These are phyloP conservation scores for Pelargonium nanum DNA, from an alignment of 345 rosid genomes.

Conservation along the genomic window DNA sequence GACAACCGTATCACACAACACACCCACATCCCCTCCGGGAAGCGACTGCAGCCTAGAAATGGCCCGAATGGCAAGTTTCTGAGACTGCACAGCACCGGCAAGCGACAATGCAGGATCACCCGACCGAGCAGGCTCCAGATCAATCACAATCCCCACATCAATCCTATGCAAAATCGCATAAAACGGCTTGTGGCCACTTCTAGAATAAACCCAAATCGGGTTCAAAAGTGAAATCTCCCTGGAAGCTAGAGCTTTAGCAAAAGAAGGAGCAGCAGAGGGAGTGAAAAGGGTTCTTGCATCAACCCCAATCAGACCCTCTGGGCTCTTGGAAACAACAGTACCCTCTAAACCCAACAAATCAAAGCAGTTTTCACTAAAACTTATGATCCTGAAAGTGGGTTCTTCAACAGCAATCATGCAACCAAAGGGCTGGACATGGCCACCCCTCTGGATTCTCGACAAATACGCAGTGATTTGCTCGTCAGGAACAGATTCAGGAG, in stretches of 20 bases:
- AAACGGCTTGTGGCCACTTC: conserved; percentile 47
- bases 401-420: conserved; percentile 65
- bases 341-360: conserved; percentile 33
- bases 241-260: conserved; percentile 54
- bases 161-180: conserved; percentile 72
- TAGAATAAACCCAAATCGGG: conserved; percentile 60
- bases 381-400: conserved; percentile 42
- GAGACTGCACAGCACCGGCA: conserved; percentile 78
- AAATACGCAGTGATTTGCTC: conserved; percentile 59
- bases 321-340: conserved; percentile 8
- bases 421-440: conserved; percentile 68
- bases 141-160: conserved; percentile 70
- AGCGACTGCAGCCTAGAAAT: conserved; percentile 81
- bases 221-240: conserved; percentile 60
- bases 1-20: conserved; percentile 67
- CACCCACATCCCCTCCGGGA: conserved; percentile 71
- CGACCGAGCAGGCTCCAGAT: conserved; percentile 68
- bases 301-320: conserved; percentile 46
- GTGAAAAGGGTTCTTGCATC: conserved; percentile 62
- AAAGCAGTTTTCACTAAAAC: conserved; percentile 58
- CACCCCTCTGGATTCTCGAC: conserved; percentile 72
- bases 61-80: conserved; percentile 69
- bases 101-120: conserved; percentile 52
- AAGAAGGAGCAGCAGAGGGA: conserved; percentile 41
- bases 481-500: conserved; percentile 41